Base-by-base conservation (phyloP, 1,139 yeast genomes). In the Yamadazyma sp. region DNA sequence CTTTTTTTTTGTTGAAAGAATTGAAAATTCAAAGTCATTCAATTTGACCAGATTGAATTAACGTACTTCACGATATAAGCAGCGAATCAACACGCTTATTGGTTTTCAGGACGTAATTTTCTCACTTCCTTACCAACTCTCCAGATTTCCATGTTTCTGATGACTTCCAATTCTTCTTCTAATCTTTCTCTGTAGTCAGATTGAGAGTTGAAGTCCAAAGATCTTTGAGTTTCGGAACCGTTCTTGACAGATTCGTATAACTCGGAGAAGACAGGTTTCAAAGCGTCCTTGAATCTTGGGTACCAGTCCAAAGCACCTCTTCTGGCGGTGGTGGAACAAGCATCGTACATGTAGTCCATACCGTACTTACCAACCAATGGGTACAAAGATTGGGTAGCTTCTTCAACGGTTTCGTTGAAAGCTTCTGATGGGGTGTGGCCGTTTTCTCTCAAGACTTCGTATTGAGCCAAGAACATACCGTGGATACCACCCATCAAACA, bases 231-330 rank as follows among this genome's bases (percentile, higher is more conserved):
- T 81, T 92, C 98, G 58, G 89, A 69, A 69, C 98, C 98, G 73
- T 87, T 88, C 79, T 81, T 85, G 62, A 91, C 96, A 50, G 95
- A 82, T 70, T 86, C 91, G 81, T 92, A 92, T 64, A 92, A 82
- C 65, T 92, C 95, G 72, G 85, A 81, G 81, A 92, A 92, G 48
- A 92, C 97, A 63, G 98, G 98, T 81, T 92, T 92, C 76, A 92
- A 83, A 64, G 97, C 97, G 61, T 87, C 94, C 83, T 89, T 89
- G 88, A 92, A 92, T 72, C 83, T 77, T 73, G 98, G 98, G 81
- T 92, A 91, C 98, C 98, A 92, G 81, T 92, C 98, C 63, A 92
- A 83, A 66, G 98, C 98, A 81, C 98, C 98, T 80, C 98, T 89
- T 82, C 98, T 88, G 60, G 98, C 98, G 58, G 98, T 92, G 67